phyloP scores from a whole-genome alignment of 768 basidiomycete species.

The Favolaschia claudopus region DNA sequence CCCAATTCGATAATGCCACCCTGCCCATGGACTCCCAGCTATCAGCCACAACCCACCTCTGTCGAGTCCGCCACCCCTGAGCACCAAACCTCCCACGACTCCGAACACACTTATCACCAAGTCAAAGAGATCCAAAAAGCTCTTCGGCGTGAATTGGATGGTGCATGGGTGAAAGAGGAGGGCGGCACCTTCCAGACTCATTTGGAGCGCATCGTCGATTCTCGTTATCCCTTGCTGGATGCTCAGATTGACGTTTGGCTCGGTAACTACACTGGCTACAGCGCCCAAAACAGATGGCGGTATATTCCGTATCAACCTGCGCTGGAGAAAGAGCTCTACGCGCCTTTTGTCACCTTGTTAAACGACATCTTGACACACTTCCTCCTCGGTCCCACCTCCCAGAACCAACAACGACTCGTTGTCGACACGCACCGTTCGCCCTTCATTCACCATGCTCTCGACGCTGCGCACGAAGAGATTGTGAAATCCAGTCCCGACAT shows the following conservation, averaged over 20 bases:
- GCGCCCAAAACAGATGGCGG: background rate
- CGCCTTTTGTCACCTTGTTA: background rate
- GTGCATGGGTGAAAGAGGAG: background rate
- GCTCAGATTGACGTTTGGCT: background rate
- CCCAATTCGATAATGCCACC: no score
- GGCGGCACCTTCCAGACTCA: background rate
- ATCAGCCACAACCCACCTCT: no score
- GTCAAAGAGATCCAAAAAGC: no score
- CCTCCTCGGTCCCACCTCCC: background rate
- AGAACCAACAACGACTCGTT: no score
- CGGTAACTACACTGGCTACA: background rate
- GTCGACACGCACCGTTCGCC: no score
- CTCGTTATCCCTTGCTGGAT: background rate
- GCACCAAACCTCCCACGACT: no score
- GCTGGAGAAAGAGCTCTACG: background rate
- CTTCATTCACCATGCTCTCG: no score
- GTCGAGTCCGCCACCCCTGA: no score
- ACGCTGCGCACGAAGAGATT: no score
- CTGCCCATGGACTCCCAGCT: no score
- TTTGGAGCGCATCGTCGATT: background rate
- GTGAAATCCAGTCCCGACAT: slow-evolving; percentile 10
- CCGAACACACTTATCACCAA: no score
- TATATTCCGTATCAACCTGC: background rate
- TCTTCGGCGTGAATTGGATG: no score
- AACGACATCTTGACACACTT: background rate